Evolutionary conservation across 768 basidiomycete species (phyloP), one percentile per base, ranked within the genome.

Genomic region (Termitomyces sp.): DNA sequence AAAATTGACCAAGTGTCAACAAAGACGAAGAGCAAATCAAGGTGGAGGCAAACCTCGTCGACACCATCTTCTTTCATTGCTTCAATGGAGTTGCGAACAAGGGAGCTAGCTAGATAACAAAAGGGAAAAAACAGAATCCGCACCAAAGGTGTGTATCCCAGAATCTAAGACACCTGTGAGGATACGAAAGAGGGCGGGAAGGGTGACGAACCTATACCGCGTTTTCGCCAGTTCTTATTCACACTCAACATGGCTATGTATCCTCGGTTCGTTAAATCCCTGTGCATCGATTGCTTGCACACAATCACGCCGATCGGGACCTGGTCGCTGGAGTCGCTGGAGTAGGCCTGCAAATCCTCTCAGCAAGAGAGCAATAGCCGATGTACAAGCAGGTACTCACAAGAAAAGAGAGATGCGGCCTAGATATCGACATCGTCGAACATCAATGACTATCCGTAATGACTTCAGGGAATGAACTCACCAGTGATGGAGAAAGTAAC

Each of bases 161-260:
- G 68, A 70, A 74, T 79, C 74, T 79, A 77, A 78, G 77, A 77
- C 68, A 69, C 64, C 65, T 63, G 74, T 77, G 74, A 79, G 78
- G 75, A 72, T 64, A 68, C 71, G 61, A 71, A 68, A 68, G 72
- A 72, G 70, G 62, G 66, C 41, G 71, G 66, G 62, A 68, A 64
- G 56, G 61, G 60, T 62, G 58, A 82, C 89, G 70, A 71, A 94
- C 94, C 93, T 70, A 98, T 93, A 36, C 97, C 96, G 55, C 88
- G 85, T 72, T 96, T 90, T 40, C 96, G 80, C 83, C 87, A 97
- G 41, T 78, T 73, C 72, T 86, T 87, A 72, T 83, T 81, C 32
- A 98, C 94, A 68, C 92, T 93, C 57, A 98, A 83, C 97, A 98
- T 98, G 40, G 95, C 97, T 59, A 99, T 96, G 71, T 99, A 99